Percentiles rank a stretch among this genome's conserved stretches.
Conservation (phyloP, 257 asterid genomes). For the Cruciata laevipes region DNA sequence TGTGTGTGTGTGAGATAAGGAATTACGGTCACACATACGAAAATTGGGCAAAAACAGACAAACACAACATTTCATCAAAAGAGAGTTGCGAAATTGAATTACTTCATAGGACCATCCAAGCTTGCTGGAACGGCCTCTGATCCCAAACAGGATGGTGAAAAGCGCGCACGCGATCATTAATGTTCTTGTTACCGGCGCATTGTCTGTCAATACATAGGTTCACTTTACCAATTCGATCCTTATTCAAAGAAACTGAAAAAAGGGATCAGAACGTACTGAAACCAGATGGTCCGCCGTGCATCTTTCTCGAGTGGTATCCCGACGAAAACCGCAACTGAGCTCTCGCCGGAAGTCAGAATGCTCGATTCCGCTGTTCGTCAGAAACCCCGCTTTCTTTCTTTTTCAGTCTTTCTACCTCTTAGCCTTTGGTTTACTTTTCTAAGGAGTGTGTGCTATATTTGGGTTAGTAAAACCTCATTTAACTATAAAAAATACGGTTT, state of each 20-base stretch:
- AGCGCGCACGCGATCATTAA: constrained; percentile 69
- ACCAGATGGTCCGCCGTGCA: constrained; percentile 99
- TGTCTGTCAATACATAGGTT: constrained; percentile 35
- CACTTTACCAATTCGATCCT: not conserved
- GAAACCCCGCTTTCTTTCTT: not conserved
- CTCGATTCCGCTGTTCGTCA: not conserved
- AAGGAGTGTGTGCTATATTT: not conserved
- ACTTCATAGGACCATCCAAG: constrained; percentile 85
- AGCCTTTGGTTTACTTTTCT: not conserved
- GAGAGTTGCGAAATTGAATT: not conserved
- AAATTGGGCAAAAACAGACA: constrained; percentile 1
- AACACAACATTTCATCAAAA: not conserved
- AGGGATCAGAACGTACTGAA: constrained; percentile 54
- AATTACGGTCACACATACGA: not conserved
- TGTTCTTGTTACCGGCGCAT: constrained; percentile 82
- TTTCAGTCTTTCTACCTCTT: not conserved
- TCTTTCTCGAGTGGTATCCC: constrained; percentile 44
- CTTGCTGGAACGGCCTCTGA: constrained; percentile 67
- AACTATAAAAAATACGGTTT: too few relatives aligned
- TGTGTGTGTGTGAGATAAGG: not conserved
- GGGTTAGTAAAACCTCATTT: too few relatives aligned
- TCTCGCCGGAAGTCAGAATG: not conserved
- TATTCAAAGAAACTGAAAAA: not conserved
- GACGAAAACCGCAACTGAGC: constrained; percentile 25
- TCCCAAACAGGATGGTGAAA: constrained; percentile 85